These are phyloP conservation scores for Linnemannia exigua DNA, from an alignment of 192 early-diverging fungal genomes.

Conservation along the genomic window DNA sequence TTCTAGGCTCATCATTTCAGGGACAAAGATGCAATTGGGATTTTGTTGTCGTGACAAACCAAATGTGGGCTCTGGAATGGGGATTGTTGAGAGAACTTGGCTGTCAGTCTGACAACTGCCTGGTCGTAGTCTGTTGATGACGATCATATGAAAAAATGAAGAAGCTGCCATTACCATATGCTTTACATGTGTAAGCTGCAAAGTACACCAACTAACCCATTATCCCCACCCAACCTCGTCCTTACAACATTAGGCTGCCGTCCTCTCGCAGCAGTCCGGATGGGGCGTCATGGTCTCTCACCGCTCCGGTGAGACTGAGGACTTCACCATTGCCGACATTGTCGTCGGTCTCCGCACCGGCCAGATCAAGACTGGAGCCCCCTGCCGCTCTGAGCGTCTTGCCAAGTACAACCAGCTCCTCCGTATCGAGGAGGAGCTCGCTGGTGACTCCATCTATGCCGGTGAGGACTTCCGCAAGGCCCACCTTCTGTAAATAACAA, in stretches of 20 bases:
- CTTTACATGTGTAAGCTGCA: no score
- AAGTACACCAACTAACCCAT: no score
- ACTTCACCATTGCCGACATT: constrained; percentile 94
- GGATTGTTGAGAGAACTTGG: no score
- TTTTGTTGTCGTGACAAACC: no score
- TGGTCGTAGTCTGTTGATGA: no score
- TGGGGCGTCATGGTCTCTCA: constrained; percentile 99
- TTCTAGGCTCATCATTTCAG: no score
- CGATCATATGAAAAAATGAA: no score
- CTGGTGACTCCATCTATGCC: constrained; percentile 92
- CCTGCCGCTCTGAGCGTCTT: constrained; percentile 96
- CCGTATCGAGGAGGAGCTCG: constrained; percentile 98
- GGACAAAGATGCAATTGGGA: no score
- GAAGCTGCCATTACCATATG: no score
- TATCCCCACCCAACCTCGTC: background rate
- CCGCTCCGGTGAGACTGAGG: constrained; percentile 99
- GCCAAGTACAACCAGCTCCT: constrained; percentile 99
- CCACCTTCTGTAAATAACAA: constrained; percentile 69
- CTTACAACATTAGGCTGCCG: constrained; percentile 68
- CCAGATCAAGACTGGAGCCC: constrained; percentile 99
- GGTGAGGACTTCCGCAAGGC: constrained; percentile 92
- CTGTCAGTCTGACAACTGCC: no score
- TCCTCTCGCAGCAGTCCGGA: constrained; percentile 83
- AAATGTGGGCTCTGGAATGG: no score
- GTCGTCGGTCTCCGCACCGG: constrained; percentile 95